phyloP scores from a whole-genome alignment of 441 rosid species.

The Populus trichocarpa region DNA sequence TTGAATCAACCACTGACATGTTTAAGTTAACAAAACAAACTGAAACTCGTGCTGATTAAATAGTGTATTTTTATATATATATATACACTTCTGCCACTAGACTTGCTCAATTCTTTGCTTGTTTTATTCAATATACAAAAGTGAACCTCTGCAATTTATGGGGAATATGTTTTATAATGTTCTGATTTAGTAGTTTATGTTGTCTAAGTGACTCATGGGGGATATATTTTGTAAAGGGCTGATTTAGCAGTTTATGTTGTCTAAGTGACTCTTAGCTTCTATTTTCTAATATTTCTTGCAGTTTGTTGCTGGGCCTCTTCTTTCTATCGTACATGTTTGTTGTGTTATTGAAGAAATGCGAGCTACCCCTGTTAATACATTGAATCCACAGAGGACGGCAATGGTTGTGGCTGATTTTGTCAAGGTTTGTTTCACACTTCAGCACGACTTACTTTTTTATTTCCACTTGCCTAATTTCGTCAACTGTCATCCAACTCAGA shows the following conservation, averaged over 20 bases:
- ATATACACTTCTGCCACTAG: not conserved
- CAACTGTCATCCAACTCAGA: conserved; percentile 37
- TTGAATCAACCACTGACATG: not conserved
- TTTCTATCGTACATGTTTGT: conserved; percentile 63
- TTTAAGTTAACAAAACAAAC: not conserved
- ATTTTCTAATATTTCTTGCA: conserved; percentile 34
- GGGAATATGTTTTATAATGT: not conserved
- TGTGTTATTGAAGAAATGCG: conserved; percentile 84
- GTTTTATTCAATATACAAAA: not conserved
- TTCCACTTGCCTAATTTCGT: conserved; percentile 17
- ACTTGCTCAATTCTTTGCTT: not conserved
- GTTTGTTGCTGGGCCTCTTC: conserved; percentile 80
- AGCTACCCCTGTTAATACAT: conserved; percentile 76
- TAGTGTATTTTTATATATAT: not conserved
- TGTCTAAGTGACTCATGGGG: not conserved
- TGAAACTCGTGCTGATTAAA: not conserved
- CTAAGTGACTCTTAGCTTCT: not conserved
- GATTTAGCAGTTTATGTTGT: not conserved
- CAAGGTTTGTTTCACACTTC: conserved; percentile 42
- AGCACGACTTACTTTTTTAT: conserved; percentile 6
- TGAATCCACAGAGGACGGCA: conserved; percentile 93
- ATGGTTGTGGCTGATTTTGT: conserved; percentile 82
- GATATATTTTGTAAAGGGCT: not conserved
- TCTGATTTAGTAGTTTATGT: not conserved
- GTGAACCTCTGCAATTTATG: not conserved